Base-by-base conservation (phyloP, 1,284 basidiomycete genomes). In the Ceratobasidium sp. region DNA sequence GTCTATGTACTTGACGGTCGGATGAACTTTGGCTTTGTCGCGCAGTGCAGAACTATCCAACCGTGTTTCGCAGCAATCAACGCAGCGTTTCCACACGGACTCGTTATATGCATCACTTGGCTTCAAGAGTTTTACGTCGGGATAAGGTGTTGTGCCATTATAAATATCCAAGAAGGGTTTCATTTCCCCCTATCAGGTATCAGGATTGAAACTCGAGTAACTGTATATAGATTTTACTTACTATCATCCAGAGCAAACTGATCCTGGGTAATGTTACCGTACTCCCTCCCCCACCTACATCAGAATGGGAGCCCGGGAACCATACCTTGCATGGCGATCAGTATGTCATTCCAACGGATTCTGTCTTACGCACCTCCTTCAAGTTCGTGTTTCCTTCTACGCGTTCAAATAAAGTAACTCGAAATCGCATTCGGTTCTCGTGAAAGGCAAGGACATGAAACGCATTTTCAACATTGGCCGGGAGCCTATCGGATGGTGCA, bases 301-400 rank as follows among this genome's bases (percentile, higher is more conserved):
- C 68, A 5, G 40, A 47, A 50, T 69, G 68, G 7, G 62, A 31
- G 12, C 68, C 68, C 12, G 67, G 20, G 32, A 69, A 68, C 62
- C 47, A 58, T 34, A 50, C 22, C 62, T 67, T n/a, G 3, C n/a
- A n/a, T n/a, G n/a, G n/a, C n/a, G n/a, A n/a, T n/a, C n/a, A n/a
- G n/a, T n/a, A n/a, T n/a, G n/a, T 17, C n/a, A n/a, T n/a, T n/a
- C n/a, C n/a, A n/a, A n/a, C n/a, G n/a, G n/a, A n/a, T n/a, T 68
- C 7, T 52, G 27, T 8, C 3, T 17, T 22, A 34, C 22, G 15
- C 38, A 68, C 65, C 35, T 68, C 29, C 35, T 50, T 56, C n/a
- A 64, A 25, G 13, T 22, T 22, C 15, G 54, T 34, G 15, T 25
- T 32, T 35, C 3, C 43, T 29, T 29, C 27, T 27, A 25, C 10